These are phyloP conservation scores for Colletotrichum chlorophyti DNA, from an alignment of 2,329 filamentous ascomycete species.

Conservation along the genomic window DNA sequence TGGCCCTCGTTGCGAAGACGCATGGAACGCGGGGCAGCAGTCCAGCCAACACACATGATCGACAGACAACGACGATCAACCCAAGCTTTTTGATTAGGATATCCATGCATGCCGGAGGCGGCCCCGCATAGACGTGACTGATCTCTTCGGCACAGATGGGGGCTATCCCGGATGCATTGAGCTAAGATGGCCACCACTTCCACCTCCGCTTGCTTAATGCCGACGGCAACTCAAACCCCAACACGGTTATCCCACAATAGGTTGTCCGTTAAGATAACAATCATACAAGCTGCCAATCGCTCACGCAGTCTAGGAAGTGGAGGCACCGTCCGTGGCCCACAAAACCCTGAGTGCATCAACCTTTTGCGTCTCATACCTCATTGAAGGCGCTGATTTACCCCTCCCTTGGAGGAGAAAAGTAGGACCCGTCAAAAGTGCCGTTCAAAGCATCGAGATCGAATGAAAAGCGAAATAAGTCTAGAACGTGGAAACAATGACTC, in stretches of 20 bases:
- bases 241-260: slow-evolving; percentile 10
- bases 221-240: background rate
- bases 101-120: background rate
- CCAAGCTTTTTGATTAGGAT: background rate
- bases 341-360: background rate
- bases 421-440: slow-evolving; percentile 6
- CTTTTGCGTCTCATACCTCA: slow-evolving; percentile 4
- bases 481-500: slow-evolving; percentile 13
- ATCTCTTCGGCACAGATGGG: slow-evolving; percentile 12
- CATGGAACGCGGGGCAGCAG: background rate
- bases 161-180: slow-evolving; percentile 15
- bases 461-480: slow-evolving; percentile 1
- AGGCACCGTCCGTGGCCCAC: background rate
- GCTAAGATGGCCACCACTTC: background rate
- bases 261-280: background rate
- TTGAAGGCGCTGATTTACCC: slow-evolving; percentile 1
- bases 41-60: background rate
- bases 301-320: background rate
- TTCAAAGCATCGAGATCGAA: slow-evolving; percentile 21
- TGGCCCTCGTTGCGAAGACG: background rate
- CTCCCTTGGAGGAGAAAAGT: background rate
- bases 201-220: background rate
- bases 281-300: background rate
- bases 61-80: background rate
- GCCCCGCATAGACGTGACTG: slow-evolving; percentile 8